Evolutionary conservation across 2,329 filamentous ascomycete species (phyloP), one percentile per base, ranked within the genome.

Genomic region (Aspergillus phoenicis): DNA sequence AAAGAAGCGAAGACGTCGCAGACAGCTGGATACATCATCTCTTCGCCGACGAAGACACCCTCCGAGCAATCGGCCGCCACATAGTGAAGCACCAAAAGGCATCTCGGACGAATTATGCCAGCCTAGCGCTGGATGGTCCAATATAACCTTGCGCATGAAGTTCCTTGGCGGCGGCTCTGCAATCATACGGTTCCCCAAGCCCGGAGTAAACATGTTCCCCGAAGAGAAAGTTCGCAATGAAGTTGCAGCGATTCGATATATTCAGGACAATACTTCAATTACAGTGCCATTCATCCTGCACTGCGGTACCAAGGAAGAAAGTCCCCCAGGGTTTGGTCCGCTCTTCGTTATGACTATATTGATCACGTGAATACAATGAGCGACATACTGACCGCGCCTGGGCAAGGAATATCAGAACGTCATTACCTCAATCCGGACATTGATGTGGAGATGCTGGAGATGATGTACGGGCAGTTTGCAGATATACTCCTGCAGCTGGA

Each of bases 401-500:
- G 26, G 6, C 24, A 11, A 5, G 13, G 2, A 2, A 17, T 30
- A 7, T 52, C 57, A 24, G 52, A 65, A 2, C 49, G 57, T 15
- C 47, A 45, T 22, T 38, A 47, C 10, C 60, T n/a, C 0, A 39
- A 68, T 55, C 64, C 60, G 2, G 17, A 39, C 4, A 58, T 69
- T 30, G n/a, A 62, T 1, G 3, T 30, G 1, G 28, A 22, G 0
- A 65, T 47, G 49, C 56, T 67, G 4, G 51, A 66, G 30, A 22
- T 56, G 41, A 56, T 69, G 0, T 82, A 81, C 62, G 55, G 68
- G 2, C 72, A 82, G 61, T 71, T 82, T 59, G 80, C 80, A 11
- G 66, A 66, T 5, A 77, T 78, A 47, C 13, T 82, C 20, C 68
- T 83, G 3, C 72, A 80, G 57, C 68, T 83, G 1, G 74, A 69